Conservation (phyloP, 768 basidiomycete species). For the Clathrus columnatus region DNA sequence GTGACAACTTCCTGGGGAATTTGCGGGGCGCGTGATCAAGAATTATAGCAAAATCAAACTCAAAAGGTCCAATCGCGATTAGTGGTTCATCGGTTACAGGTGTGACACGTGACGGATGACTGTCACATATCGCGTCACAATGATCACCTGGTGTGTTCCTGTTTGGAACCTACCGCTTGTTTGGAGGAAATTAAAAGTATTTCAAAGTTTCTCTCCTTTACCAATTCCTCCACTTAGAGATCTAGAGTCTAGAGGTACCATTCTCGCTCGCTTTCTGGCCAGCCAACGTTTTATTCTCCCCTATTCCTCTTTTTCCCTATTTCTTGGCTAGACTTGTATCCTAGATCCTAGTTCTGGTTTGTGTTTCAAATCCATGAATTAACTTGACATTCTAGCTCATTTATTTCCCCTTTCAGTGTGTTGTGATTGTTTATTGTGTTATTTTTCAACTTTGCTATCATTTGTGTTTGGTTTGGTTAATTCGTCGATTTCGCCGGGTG, state of each 20-base stretch:
- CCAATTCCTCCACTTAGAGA: not conserved
- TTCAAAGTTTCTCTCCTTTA: not conserved
- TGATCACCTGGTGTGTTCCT: not conserved
- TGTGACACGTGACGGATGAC: not conserved
- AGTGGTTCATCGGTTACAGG: too few species aligned
- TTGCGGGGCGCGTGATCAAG: too few species aligned
- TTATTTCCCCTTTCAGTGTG: not conserved
- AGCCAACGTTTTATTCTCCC: not conserved
- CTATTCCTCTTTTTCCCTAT: not conserved
- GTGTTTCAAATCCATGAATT: not conserved
- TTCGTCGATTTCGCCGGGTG: not conserved
- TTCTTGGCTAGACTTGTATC: slow-evolving; percentile 10
- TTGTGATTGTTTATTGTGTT: not conserved
- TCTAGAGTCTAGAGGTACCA: not conserved
- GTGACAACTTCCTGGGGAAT: too few species aligned
- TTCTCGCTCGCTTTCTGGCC: not conserved
- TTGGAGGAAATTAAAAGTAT: not conserved
- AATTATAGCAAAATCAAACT: too few species aligned
- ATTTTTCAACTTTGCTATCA: not conserved
- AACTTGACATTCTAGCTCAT: not conserved
- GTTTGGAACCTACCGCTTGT: not conserved
- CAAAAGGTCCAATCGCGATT: too few species aligned
- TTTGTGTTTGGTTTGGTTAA: not conserved
- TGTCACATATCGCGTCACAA: not conserved
- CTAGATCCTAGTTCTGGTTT: not conserved